A percentile compares a stretch with the other conserved stretches of the same genome.
Conservation (phyloP, 1,284 basidiomycete genomes). For the Testicularia cyperi region DNA sequence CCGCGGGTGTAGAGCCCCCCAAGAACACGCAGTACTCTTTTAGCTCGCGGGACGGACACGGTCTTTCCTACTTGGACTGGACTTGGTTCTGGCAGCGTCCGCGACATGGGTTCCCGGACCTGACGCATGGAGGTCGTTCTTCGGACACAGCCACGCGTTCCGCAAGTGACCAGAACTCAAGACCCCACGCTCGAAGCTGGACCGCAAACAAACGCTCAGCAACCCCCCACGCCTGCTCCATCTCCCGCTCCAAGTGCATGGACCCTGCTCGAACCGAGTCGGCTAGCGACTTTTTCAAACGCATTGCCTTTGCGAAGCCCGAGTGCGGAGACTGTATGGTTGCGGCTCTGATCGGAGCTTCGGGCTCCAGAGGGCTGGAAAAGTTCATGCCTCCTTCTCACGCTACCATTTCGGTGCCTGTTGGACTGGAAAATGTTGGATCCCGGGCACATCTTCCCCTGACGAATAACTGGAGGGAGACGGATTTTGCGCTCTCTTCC, state of each 20-base stretch:
- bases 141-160: too few species aligned
- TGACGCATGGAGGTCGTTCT: constrained; percentile 7
- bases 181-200: too few species aligned
- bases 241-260: constrained; percentile 9
- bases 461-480: constrained; percentile 11
- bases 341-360: constrained; percentile 25
- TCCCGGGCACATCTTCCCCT: constrained; percentile 30
- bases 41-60: constrained; percentile 32
- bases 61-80: constrained; percentile 34
- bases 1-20: constrained; percentile 17
- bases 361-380: constrained; percentile 17
- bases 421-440: background rate
- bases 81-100: constrained; percentile 33
- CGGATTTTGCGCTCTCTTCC: constrained; percentile 21
- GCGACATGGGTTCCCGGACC: constrained; percentile 34
- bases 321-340: constrained; percentile 35
- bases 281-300: constrained; percentile 31
- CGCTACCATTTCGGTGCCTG: constrained; percentile 1
- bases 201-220: constrained; percentile 1
- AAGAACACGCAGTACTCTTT: constrained; percentile 42
- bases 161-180: too few species aligned
- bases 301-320: constrained; percentile 20
- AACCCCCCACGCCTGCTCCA: constrained; percentile 4
- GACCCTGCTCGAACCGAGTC: constrained; percentile 3
- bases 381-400: constrained; percentile 17